A percentile compares a stretch with the other conserved stretches of the same genome.
Conservation (phyloP, 176 grass and related monocot species). For the Triticum dicoccoides region DNA sequence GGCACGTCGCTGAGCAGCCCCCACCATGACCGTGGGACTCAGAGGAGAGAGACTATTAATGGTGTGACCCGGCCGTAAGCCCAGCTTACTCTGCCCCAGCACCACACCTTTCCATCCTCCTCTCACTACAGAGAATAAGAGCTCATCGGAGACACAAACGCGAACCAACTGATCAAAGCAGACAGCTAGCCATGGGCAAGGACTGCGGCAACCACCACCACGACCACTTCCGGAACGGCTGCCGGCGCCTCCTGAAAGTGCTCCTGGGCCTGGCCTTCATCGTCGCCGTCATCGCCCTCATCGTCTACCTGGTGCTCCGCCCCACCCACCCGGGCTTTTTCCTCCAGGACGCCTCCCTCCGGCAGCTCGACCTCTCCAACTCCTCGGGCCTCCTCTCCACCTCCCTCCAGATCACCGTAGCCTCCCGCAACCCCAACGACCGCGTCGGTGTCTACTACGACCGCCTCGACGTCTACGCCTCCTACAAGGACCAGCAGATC, state of each 20-base stretch:
- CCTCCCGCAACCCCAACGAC: slow-evolving; percentile 71
- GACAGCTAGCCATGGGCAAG: slow-evolving; percentile 29
- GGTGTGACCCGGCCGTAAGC: background rate
- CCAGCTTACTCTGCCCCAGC: background rate
- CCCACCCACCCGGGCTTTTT: slow-evolving; percentile 62
- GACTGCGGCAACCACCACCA: slow-evolving; percentile 63
- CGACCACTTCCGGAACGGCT: slow-evolving; percentile 25
- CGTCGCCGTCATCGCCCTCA: slow-evolving; percentile 38
- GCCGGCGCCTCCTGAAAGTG: slow-evolving; percentile 8
- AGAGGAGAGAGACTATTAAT: background rate
- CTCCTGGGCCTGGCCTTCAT: slow-evolving; percentile 15
- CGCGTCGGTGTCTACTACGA: slow-evolving; percentile 76
- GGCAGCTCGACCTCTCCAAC: slow-evolving; percentile 65
- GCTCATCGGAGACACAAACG: background rate
- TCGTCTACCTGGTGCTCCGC: slow-evolving; percentile 60
- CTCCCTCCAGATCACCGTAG: slow-evolving; percentile 50
- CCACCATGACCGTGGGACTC: background rate
- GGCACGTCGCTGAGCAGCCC: background rate
- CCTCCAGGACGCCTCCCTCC: slow-evolving; percentile 63
- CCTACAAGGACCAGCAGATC: slow-evolving; percentile 78
- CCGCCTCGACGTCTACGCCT: slow-evolving; percentile 70
- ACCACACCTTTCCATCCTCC: background rate
- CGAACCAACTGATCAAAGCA: background rate
- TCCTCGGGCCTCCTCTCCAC: slow-evolving; percentile 46
- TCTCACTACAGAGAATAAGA: background rate